Conservation (phyloP, 148 eudicot genomes). For the Pouteria glomerata region DNA sequence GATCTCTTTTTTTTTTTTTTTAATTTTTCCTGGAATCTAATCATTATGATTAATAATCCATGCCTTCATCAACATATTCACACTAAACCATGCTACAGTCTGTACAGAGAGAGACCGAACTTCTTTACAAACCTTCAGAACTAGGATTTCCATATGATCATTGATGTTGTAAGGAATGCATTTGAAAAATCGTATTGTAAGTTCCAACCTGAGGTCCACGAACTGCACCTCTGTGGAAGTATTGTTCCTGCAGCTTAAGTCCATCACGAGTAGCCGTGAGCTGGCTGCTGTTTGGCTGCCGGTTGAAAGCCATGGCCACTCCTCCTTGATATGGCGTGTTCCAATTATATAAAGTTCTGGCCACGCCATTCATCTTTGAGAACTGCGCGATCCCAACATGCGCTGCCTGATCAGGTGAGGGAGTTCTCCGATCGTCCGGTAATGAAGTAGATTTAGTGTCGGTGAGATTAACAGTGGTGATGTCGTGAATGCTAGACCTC, state of each 20-base stretch:
- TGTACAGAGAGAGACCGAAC: background rate
- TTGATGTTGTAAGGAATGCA: constrained; percentile 12
- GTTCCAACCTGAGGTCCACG: constrained; percentile 18
- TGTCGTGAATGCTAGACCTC: constrained; percentile 60
- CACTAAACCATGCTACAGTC: background rate
- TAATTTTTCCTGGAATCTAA: background rate
- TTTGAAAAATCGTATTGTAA: constrained; percentile 18
- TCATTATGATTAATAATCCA: background rate
- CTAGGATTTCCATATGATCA: background rate
- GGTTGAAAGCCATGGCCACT: constrained; percentile 22
- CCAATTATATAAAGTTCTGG: constrained; percentile 18
- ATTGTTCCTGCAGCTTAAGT: constrained; percentile 13
- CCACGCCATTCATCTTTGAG: constrained; percentile 14
- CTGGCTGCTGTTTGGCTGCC: constrained; percentile 12
- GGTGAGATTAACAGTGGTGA: constrained; percentile 37
- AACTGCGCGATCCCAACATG: constrained; percentile 14
- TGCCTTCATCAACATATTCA: constrained; percentile 5
- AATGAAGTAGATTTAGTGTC: constrained; percentile 31
- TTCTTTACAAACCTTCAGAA: background rate
- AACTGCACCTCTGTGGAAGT: constrained; percentile 6
- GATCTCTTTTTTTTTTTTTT: background rate
- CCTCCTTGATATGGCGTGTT: constrained; percentile 21
- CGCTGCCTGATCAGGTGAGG: constrained; percentile 11
- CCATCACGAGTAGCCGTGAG: constrained; percentile 18
- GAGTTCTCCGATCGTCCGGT: constrained; percentile 17